phyloP scores from a whole-genome alignment of 2,329 filamentous ascomycete species.

The Monilinia polystroma region DNA sequence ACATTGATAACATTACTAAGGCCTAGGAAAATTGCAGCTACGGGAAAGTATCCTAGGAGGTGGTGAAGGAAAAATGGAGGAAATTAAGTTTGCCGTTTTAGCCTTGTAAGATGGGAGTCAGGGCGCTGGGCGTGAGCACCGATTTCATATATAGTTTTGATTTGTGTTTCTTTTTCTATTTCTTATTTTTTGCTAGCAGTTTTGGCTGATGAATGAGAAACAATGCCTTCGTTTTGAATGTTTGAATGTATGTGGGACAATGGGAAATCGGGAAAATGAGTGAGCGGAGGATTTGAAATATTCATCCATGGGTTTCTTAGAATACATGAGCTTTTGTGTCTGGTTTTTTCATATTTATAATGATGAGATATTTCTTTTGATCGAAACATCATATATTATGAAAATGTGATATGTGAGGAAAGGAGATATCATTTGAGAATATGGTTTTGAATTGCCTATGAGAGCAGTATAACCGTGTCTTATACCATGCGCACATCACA shows the following conservation, averaged over 20 bases:
- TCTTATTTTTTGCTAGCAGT: not conserved
- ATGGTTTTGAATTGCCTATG: too few species aligned
- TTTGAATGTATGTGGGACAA: not conserved
- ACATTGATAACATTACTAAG: constrained; percentile 11
- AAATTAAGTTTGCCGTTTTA: not conserved
- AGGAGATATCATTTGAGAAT: not conserved
- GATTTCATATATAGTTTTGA: constrained; percentile 13
- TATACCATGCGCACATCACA: too few species aligned
- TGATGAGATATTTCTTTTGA: not conserved
- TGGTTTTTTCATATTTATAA: constrained; percentile 5
- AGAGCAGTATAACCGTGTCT: too few species aligned
- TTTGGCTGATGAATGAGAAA: not conserved
- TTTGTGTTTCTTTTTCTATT: not conserved
- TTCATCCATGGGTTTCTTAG: constrained; percentile 8
- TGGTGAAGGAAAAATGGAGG: not conserved
- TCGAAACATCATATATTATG: not conserved
- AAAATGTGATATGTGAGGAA: not conserved
- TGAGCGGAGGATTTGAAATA: not conserved
- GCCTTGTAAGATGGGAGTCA: not conserved
- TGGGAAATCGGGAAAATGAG: not conserved
- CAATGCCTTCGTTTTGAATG: constrained; percentile 1
- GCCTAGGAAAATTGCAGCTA: constrained; percentile 4
- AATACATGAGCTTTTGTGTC: constrained; percentile 5
- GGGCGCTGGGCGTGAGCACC: not conserved
- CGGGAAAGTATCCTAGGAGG: not conserved